Evolutionary conservation across 1,139 yeast genomes (phyloP).

Genomic region (Sugiyamaella xylanicola): DNA sequence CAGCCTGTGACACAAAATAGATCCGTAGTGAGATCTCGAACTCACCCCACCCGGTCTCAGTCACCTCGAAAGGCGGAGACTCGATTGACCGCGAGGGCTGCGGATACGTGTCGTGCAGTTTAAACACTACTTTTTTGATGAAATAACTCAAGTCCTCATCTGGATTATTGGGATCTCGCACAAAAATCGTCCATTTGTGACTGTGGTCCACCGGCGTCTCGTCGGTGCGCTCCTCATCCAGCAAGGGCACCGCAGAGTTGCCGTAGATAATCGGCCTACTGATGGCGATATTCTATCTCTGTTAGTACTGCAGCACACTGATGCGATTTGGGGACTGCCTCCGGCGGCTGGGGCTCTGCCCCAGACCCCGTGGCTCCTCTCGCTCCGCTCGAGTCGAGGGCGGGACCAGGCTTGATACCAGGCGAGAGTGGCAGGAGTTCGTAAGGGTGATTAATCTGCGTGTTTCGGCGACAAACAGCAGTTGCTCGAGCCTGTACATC

Average conservation of each 20-base stretch:
- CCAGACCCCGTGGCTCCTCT: constrained; percentile 3
- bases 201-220: constrained; percentile 88
- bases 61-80: constrained; percentile 88
- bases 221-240: constrained; percentile 52
- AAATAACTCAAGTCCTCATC: constrained; percentile 75
- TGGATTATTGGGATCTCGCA: constrained; percentile 62
- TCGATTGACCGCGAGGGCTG: constrained; percentile 84
- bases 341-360: constrained; percentile 6
- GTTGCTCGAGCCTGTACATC: too few relatives aligned
- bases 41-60: constrained; percentile 99
- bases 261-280: constrained; percentile 88
- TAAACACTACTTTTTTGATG: constrained; percentile 89
- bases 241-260: constrained; percentile 75
- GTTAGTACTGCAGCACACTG: too few relatives aligned
- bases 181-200: constrained; percentile 93
- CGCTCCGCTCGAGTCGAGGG: not conserved
- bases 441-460: too few relatives aligned
- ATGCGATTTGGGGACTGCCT: constrained; percentile 15
- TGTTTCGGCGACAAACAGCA: not conserved
- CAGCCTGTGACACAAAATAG: constrained; percentile 80
- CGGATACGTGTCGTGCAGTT: constrained; percentile 90
- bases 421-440: too few relatives aligned
- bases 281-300: constrained; percentile 64
- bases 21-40: constrained; percentile 89
- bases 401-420: too few relatives aligned